These are phyloP conservation scores for Trichophyton benhamiae DNA, from an alignment of 2,329 filamentous ascomycete species.

Conservation along the genomic window DNA sequence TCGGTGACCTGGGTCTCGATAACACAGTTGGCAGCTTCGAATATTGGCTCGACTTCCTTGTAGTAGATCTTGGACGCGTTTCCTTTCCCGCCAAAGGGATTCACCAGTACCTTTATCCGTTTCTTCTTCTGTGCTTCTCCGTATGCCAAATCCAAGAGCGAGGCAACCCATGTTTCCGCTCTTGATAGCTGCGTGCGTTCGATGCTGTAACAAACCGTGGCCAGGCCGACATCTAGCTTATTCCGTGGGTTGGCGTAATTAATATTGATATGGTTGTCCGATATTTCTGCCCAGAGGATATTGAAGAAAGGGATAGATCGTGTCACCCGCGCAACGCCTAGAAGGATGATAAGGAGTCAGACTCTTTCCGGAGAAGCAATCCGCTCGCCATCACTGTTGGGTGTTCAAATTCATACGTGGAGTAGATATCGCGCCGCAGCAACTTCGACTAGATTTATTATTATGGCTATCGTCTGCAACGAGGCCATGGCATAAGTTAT, in stretches of 20 bases:
- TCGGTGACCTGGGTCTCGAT: conserved; percentile 62
- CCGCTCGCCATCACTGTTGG: not conserved
- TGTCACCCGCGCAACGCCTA: not conserved
- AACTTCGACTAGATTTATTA: conserved; percentile 38
- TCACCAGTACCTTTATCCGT: conserved; percentile 76
- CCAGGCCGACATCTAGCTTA: conserved; percentile 48
- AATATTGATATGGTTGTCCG: conserved; percentile 51
- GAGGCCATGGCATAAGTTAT: not conserved
- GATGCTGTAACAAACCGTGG: conserved; percentile 50
- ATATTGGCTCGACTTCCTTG: conserved; percentile 64
- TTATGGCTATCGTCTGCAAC: conserved; percentile 42
- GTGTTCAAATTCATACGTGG: conserved; percentile 1
- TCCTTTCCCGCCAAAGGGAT: conserved; percentile 81
- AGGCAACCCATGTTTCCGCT: conserved; percentile 50
- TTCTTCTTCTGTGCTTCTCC: conserved; percentile 54
- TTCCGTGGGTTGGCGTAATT: conserved; percentile 54
- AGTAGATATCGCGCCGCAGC: conserved; percentile 33
- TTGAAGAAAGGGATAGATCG: conserved; percentile 64
- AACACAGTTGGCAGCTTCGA: conserved; percentile 66
- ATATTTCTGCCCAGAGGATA: conserved; percentile 65
- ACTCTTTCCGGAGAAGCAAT: not conserved
- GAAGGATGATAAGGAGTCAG: not conserved
- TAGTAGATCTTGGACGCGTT: conserved; percentile 60
- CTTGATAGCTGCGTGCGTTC: conserved; percentile 39
- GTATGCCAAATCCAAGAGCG: conserved; percentile 59